phyloP scores from a whole-genome alignment of 1,284 basidiomycete genomes.

The Phlebopus sp. region DNA sequence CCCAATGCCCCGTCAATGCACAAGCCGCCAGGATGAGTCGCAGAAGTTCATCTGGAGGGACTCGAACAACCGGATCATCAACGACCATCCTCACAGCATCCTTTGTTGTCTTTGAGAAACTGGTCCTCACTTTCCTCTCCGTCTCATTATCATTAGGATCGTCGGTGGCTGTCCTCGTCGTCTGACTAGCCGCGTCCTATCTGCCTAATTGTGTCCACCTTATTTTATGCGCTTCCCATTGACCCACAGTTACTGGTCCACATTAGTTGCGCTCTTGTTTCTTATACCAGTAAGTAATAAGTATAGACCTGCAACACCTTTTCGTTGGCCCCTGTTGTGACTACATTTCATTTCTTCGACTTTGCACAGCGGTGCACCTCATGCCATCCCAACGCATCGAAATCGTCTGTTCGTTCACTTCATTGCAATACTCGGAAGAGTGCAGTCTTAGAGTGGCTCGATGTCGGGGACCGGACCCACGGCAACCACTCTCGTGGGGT shows the following conservation, averaged over 20 bases:
- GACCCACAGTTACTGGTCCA: background rate
- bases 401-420: background rate
- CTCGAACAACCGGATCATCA: slow-evolving; percentile 4
- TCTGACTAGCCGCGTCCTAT: slow-evolving; percentile 12
- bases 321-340: too few species aligned
- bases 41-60: slow-evolving; percentile 2
- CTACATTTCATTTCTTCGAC: too few species aligned
- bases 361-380: too few species aligned
- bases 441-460: slow-evolving; percentile 48
- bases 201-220: background rate
- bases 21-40: slow-evolving; percentile 2
- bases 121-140: slow-evolving; percentile 20
- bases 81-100: slow-evolving; percentile 9
- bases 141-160: slow-evolving; percentile 19
- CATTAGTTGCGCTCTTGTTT: background rate
- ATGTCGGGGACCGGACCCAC: slow-evolving; percentile 72
- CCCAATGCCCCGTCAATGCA: slow-evolving; percentile 23
- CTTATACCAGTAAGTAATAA: too few species aligned
- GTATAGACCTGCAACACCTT: too few species aligned
- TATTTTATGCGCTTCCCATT: background rate
- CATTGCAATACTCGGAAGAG: background rate
- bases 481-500: slow-evolving; percentile 73
- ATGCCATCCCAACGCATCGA: background rate
- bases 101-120: slow-evolving; percentile 14
- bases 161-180: slow-evolving; percentile 18